Evolutionary conservation across 352 stramenopile species (phyloP).

Genomic region (Phytophthora pisi): DNA sequence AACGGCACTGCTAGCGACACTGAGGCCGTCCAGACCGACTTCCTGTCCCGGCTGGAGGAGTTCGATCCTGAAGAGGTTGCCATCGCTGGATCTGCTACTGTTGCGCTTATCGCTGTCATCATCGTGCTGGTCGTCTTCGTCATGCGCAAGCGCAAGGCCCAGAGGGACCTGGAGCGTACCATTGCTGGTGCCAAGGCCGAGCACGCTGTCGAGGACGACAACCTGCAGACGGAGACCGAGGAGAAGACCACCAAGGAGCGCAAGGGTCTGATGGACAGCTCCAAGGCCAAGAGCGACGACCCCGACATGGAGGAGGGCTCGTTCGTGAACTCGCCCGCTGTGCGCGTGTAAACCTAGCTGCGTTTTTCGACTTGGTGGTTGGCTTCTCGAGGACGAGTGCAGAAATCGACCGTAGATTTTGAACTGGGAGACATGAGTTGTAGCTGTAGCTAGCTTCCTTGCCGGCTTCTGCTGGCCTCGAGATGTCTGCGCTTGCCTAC

Average conservation of each 20-base stretch:
- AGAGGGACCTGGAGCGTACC: slow-evolving; percentile 80
- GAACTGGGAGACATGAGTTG: slow-evolving; percentile 37
- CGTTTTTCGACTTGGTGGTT: slow-evolving; percentile 34
- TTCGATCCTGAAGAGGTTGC: slow-evolving; percentile 72
- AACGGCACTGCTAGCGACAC: slow-evolving; percentile 57
- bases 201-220: slow-evolving; percentile 72
- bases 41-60: slow-evolving; percentile 66
- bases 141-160: slow-evolving; percentile 78
- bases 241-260: slow-evolving; percentile 68
- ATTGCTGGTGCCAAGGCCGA: slow-evolving; percentile 85
- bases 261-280: slow-evolving; percentile 73
- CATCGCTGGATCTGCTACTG: slow-evolving; percentile 60
- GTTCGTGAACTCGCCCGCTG: slow-evolving; percentile 85
- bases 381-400: slow-evolving; percentile 35
- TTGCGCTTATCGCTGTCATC: slow-evolving; percentile 69
- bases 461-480: slow-evolving; percentile 34
- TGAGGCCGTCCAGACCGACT: slow-evolving; percentile 64
- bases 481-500: slow-evolving; percentile 26
- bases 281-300: slow-evolving; percentile 67
- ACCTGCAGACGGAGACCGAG: slow-evolving; percentile 51
- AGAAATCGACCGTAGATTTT: slow-evolving; percentile 46
- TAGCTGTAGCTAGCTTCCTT: slow-evolving; percentile 37
- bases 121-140: slow-evolving; percentile 74
- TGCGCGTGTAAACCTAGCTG: slow-evolving; percentile 63
- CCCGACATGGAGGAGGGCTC: slow-evolving; percentile 74